Percentiles rank a stretch among this genome's conserved stretches.
Conservation (phyloP, 345 rosid species). For the Syzygium aqueum region DNA sequence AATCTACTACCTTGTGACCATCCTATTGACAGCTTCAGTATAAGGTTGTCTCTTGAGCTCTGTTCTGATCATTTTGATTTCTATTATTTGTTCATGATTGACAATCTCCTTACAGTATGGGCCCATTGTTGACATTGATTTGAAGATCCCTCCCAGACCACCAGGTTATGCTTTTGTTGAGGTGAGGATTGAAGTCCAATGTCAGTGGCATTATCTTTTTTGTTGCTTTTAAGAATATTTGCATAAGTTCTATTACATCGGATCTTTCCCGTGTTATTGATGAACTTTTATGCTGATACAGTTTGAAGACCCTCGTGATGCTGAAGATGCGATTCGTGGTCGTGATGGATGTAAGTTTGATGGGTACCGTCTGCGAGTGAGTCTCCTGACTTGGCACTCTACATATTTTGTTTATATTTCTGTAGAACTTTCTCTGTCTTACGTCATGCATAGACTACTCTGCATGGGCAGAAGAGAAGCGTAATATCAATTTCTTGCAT, state of each 20-base stretch:
- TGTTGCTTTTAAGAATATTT: not conserved
- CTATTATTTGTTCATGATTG: not conserved
- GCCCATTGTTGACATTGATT: conserved; percentile 77
- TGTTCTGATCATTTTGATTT: not conserved
- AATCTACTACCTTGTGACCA: not conserved
- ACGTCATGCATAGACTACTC: too few species aligned
- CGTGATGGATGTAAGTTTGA: conserved; percentile 92
- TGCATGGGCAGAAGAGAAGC: not conserved
- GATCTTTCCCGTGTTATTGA: not conserved
- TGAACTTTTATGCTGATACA: conserved; percentile 7
- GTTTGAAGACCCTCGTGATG: conserved; percentile 95
- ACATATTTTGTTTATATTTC: not conserved
- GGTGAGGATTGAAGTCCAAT: conserved; percentile 32
- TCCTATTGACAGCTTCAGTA: not conserved
- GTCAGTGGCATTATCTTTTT: not conserved
- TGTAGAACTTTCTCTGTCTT: not conserved
- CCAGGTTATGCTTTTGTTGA: conserved; percentile 97
- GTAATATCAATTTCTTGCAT: not conserved
- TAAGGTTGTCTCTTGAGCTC: not conserved
- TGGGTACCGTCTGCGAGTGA: conserved; percentile 69
- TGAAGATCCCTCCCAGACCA: conserved; percentile 95
- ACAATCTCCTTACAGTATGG: conserved; percentile 55
- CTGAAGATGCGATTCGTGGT: conserved; percentile 85
- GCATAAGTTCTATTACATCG: not conserved
- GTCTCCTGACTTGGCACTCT: conserved; percentile 3